Conservation (phyloP, 164 flowering plant genomes). For the Paratinospora sagittata region DNA sequence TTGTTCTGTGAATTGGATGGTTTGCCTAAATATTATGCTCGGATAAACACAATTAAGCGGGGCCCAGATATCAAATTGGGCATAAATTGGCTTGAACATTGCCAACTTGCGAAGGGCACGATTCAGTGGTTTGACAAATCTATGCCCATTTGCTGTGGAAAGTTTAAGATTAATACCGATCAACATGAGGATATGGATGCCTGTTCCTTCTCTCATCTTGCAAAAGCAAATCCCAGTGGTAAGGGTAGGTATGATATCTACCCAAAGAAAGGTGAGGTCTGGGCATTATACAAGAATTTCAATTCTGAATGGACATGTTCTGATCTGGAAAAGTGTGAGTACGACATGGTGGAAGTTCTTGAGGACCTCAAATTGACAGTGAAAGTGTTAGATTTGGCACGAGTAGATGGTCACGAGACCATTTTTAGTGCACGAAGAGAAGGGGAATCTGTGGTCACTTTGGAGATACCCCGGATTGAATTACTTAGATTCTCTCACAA, state of each 20-base stretch:
- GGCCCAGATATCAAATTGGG: conserved; percentile 27
- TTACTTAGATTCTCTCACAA: conserved; percentile 42
- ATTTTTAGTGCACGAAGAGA: conserved; percentile 28
- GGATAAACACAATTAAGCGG: conserved; percentile 27
- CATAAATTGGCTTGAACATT: conserved; percentile 35
- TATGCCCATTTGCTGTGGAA: conserved; percentile 55
- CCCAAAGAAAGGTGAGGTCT: conserved; percentile 57
- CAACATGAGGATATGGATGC: not conserved
- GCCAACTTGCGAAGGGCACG: conserved; percentile 16
- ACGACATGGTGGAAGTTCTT: conserved; percentile 43
- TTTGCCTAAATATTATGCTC: conserved; percentile 55
- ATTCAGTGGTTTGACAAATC: conserved; percentile 35
- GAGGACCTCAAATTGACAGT: conserved; percentile 12
- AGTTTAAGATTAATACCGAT: conserved; percentile 25
- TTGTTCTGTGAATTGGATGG: conserved; percentile 52
- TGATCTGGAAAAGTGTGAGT: conserved; percentile 21
- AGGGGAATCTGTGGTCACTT: conserved; percentile 13
- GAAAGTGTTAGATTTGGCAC: conserved; percentile 26
- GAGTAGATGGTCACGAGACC: conserved; percentile 18
- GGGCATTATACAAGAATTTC: conserved; percentile 63
- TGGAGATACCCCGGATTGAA: conserved; percentile 24
- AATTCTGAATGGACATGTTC: conserved; percentile 17
- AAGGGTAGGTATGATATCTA: conserved; percentile 30
- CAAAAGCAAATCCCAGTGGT: conserved; percentile 19
- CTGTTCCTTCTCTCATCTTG: conserved; percentile 42